Base-by-base conservation (phyloP, 1,139 yeast species). In the Blastobotrys proliferans region DNA sequence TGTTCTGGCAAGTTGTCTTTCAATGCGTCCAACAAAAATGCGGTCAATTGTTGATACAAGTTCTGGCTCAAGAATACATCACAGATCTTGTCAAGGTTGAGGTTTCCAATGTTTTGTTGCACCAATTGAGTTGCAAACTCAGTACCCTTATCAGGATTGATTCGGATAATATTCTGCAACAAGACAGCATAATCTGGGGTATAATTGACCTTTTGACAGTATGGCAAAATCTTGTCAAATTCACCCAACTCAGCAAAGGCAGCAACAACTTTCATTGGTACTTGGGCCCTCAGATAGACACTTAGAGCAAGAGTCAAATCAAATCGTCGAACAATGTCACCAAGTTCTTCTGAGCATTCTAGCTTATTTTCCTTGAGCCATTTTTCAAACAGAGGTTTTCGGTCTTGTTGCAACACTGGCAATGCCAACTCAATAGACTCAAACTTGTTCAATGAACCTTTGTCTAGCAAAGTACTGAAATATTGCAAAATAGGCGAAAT, bases 131-230 rank as follows among this genome's bases (percentile, higher is more conserved):
- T 82, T 11, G 98, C 97, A 70, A 94, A 92, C 66, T 92, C 98
- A 44, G 96, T 86, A 22, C 97, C 98, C 66, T 87, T 87, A 60
- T 94, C 99, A n/a, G 98, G 97, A 61, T 85, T 88, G 36, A 85
- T 81, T 64, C 97, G 80, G 40, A 92, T 81, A 60, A 94, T 78
- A 66, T 87, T 86, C 64, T 94, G 97, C 57, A 94, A 79, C 68
- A 94, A 75, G 51, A 86, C 84, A 40, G 94, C 78, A 66, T 81
- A 94, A 67, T 94, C 95, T 46, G 99, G 97, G 55, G 79, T 77
- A 68, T 83, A 92, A 50, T 81, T 81, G 47, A 83, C 94, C 69
- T 87, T 86, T 66, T 85, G 83, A 66, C 96, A 84, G 68, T 86
- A 94, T 44, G 98, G 97, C 57, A 88, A 68, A 52, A 94, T 92